Conservation (phyloP, 2,329 filamentous ascomycete genomes). For the Calonectria multiphialidica region DNA sequence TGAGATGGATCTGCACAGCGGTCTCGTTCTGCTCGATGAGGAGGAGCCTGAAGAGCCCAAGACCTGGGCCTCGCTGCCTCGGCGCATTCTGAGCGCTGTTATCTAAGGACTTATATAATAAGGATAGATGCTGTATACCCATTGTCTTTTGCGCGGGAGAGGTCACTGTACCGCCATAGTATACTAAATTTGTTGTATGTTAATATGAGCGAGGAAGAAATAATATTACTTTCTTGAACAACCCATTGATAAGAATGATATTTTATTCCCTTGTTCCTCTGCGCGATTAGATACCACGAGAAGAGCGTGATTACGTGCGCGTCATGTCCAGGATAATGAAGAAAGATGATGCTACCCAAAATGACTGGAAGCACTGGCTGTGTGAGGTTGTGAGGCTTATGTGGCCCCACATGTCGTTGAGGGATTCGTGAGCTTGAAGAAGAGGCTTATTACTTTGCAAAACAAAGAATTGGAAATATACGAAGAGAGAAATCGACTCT, state of each 20-base stretch:
- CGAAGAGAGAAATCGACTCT: no score
- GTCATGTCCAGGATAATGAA: neutral
- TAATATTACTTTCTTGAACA: conserved; percentile 20
- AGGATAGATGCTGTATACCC: conserved; percentile 38
- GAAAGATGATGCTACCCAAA: neutral
- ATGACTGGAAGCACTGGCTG: neutral
- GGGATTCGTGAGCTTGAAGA: neutral
- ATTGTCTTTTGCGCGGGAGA: conserved; percentile 22
- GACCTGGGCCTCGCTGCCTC: conserved; percentile 67
- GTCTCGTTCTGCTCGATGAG: conserved; percentile 80
- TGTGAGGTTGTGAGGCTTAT: neutral
- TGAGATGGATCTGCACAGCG: conserved; percentile 90
- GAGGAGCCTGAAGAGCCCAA: conserved; percentile 83
- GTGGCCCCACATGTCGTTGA: neutral
- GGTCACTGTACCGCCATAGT: conserved; percentile 18
- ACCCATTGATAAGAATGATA: conserved; percentile 8
- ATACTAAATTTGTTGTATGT: conserved; percentile 18
- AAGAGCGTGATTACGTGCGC: no score
- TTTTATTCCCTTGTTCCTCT: neutral
- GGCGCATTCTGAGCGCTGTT: conserved; percentile 35
- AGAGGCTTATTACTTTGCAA: neutral
- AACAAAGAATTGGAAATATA: no score
- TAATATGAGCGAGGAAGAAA: conserved; percentile 26
- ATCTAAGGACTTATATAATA: conserved; percentile 32
- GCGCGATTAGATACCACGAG: no score